Evolutionary conservation across 768 basidiomycete species (phyloP).

Genomic region (Amanita molliuscula): DNA sequence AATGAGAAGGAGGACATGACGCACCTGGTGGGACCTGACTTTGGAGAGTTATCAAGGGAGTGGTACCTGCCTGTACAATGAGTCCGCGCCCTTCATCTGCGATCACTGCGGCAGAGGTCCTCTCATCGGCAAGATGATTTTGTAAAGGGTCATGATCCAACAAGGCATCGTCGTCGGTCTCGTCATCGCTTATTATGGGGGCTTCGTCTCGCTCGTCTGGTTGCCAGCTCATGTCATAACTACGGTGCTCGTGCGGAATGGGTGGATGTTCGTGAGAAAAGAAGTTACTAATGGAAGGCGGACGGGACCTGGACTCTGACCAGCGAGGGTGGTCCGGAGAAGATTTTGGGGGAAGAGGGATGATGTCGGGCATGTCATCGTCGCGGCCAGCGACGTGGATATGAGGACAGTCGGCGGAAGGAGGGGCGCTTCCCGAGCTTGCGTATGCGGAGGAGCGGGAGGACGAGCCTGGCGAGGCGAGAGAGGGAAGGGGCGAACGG

Average conservation of each 20-base stretch:
- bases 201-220: conserved; percentile 63
- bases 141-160: conserved; percentile 28
- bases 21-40: conserved; percentile 57
- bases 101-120: conserved; percentile 67
- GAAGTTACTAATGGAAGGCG: conserved; percentile 51
- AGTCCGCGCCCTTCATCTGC: conserved; percentile 81
- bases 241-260: conserved; percentile 51
- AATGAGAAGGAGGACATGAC: conserved; percentile 15
- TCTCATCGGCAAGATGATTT: conserved; percentile 48
- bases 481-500: conserved; percentile 50
- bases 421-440: conserved; percentile 52
- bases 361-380: conserved; percentile 44
- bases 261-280: conserved; percentile 27
- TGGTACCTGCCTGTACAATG: conserved; percentile 63
- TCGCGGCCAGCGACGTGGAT: conserved; percentile 59
- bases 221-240: conserved; percentile 71
- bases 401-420: conserved; percentile 52
- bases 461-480: conserved; percentile 64
- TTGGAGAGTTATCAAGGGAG: conserved; percentile 46
- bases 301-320: conserved; percentile 57
- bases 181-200: conserved; percentile 46
- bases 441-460: conserved; percentile 76
- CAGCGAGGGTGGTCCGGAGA: conserved; percentile 56
- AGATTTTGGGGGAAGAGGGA: conserved; percentile 49
- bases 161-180: conserved; percentile 37